These are phyloP conservation scores for Tetrastigma voinierianum DNA, from an alignment of 164 flowering plant species.

Conservation along the genomic window DNA sequence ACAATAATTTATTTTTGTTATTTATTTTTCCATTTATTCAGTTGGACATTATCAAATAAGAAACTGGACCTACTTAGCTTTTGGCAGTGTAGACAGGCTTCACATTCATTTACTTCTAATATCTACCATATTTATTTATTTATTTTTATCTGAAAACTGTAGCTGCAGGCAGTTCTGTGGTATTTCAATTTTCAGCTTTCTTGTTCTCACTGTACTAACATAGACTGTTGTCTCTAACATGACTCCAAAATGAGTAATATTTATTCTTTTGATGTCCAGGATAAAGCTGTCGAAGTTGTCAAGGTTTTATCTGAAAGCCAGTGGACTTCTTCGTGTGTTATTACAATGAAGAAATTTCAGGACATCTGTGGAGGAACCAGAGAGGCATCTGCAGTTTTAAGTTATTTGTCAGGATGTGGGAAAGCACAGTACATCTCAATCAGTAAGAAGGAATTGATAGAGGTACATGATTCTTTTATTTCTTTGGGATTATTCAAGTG, in stretches of 20 bases:
- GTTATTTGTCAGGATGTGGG: conserved; percentile 58
- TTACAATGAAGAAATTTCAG: conserved; percentile 61
- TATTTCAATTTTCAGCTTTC: neutral
- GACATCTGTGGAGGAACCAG: conserved; percentile 53
- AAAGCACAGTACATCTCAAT: conserved; percentile 52
- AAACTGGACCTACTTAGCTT: too few species aligned
- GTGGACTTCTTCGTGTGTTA: conserved; percentile 72
- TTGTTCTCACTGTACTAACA: neutral
- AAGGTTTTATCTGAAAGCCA: conserved; percentile 55
- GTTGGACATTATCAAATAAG: too few species aligned
- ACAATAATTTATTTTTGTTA: too few species aligned
- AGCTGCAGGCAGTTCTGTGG: neutral
- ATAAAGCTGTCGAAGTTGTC: conserved; percentile 53
- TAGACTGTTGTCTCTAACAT: too few species aligned
- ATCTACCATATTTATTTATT: neutral
- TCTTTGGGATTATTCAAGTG: neutral
- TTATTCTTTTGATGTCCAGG: conserved; percentile 36
- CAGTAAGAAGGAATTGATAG: conserved; percentile 44
- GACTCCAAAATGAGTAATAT: neutral
- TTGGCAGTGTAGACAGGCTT: too few species aligned
- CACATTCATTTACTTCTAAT: neutral
- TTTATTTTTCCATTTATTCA: too few species aligned
- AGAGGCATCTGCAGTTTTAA: conserved; percentile 68
- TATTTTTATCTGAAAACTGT: neutral
- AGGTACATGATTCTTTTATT: conserved; percentile 39